Base-by-base conservation (phyloP, 1,284 basidiomycete genomes). In the Anthracocystis setariae region DNA sequence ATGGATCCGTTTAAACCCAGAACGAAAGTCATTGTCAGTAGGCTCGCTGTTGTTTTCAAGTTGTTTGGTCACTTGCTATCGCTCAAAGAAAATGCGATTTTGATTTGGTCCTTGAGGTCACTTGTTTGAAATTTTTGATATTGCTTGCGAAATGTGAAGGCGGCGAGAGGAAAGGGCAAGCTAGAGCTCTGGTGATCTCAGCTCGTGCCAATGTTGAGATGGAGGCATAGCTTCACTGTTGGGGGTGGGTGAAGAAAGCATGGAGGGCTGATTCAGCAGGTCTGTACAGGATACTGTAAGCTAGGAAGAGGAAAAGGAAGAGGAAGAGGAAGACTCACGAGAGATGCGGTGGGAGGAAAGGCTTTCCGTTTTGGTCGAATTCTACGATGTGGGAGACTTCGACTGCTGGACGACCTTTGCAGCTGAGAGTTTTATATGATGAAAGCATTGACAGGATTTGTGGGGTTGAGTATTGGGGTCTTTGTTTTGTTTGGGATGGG, bases 321-420 rank as follows among this genome's bases (percentile, higher is more conserved):
- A 48, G 35, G 15, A 5, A 25, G 17, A 13, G 39, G 10, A 10
- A 21, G 12, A 71, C 70, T 15, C 43, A 77, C 75, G 56, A 49
- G 4, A 77, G 54, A 35, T 66, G 51, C 13, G 45, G 24, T n/a
- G 69, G 69, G 25, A 77, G 54, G 33, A 52, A 73, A 3, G 75
- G 75, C 2, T 54, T 57, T 21, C 70, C 73, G 20, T 44, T 20
- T 8, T 66, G 39, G 29, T 74, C 68, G 37, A 71, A 77, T 17
- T 75, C 73, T 50, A 77, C 75, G 27, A 77, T 62, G 52, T 77
- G 73, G 9, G 75, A 70, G 25, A 77, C 75, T 47, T 77, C 75
- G 33, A 77, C 73, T 5, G 73, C 66, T 15, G 75, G 75, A 12
- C 75, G 47, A 18, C 67, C 60, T 12, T 54, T 65, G 54, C 68